phyloP scores from a whole-genome alignment of 176 grass and related monocot species.

The Luzula sylvatica region DNA sequence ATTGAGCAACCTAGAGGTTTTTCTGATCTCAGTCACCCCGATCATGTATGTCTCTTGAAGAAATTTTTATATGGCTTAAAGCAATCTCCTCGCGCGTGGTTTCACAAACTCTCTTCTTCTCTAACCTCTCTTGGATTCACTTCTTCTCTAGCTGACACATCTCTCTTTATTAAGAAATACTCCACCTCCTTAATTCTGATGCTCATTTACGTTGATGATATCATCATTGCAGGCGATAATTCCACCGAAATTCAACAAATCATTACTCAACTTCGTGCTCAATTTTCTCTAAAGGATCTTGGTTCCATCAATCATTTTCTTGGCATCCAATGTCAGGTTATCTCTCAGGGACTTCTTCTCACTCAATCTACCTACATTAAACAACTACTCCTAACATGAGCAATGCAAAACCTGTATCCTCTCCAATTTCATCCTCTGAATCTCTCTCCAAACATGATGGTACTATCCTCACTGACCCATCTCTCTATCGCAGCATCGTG shows the following conservation, averaged over 20 bases:
- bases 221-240: neutral
- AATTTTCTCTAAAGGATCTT: constrained; percentile 3
- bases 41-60: neutral
- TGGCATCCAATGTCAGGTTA: neutral
- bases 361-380: neutral
- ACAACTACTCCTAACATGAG: neutral
- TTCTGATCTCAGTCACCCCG: neutral
- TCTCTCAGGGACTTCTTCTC: neutral
- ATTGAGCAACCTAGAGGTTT: neutral
- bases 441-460: no score
- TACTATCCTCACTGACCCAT: no score
- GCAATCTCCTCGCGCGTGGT: no score
- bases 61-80: no score
- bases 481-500: no score
- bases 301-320: neutral
- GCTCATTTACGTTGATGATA: neutral
- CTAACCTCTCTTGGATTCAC: neutral
- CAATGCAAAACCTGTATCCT: neutral
- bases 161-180: neutral
- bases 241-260: neutral
- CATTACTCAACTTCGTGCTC: neutral
- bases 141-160: neutral
- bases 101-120: no score
- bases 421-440: no score
- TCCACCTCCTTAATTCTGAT: neutral